Evolutionary conservation across 2,329 filamentous ascomycete species (phyloP).

Genomic region (Volutella citrinella): DNA sequence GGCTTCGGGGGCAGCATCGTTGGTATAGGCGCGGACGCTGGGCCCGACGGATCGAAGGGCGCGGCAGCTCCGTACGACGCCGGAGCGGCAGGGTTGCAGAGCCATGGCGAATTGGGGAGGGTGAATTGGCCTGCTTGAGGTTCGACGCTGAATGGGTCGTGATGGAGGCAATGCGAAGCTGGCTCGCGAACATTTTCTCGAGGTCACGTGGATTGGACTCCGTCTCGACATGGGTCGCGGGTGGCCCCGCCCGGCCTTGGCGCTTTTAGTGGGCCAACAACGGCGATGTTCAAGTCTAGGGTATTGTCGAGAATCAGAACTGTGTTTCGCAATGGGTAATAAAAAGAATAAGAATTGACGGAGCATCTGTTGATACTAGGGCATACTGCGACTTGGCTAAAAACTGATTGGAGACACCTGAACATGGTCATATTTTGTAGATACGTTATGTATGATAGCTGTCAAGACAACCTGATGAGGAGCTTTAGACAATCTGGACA

Average conservation of each 20-base stretch:
- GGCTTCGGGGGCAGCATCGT: conserved; percentile 24
- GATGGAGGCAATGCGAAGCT: conserved; percentile 7
- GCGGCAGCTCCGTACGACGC: conserved; percentile 24
- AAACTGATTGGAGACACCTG: no score
- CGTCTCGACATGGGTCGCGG: conserved; percentile 7
- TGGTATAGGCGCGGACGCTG: conserved; percentile 28
- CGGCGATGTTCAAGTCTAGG: no score
- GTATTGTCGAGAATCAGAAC: no score
- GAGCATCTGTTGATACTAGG: no score
- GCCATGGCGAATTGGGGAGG: conserved; percentile 24
- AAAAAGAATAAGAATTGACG: no score
- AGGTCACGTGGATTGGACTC: conserved; percentile 24
- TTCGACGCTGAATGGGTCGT: conserved; percentile 4
- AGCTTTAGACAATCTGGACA: no score
- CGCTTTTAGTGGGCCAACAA: no score
- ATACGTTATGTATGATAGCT: no score
- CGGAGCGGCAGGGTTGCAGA: conserved; percentile 31
- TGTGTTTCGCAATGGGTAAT: no score
- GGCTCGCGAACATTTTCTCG: conserved; percentile 30
- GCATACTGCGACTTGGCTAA: no score
- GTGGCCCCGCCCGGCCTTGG: conserved; percentile 17
- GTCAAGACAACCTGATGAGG: no score
- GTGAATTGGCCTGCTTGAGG: conserved; percentile 9
- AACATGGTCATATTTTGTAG: no score
- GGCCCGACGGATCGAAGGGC: conserved; percentile 19